phyloP scores from a whole-genome alignment of 768 basidiomycete species.

The Boletus coccyginus region DNA sequence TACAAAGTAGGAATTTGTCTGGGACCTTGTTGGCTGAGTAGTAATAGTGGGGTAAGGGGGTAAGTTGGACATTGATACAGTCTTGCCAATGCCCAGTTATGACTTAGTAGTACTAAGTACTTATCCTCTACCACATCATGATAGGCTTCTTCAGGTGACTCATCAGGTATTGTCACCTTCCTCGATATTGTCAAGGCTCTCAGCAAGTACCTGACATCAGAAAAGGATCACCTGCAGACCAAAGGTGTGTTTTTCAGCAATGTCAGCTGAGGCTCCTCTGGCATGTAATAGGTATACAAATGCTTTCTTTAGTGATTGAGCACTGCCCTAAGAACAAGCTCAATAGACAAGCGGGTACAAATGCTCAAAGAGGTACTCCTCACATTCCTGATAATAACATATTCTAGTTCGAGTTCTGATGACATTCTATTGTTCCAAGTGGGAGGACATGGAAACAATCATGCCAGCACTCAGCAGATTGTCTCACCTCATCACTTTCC shows the following conservation, averaged over 20 bases:
- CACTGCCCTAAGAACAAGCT: conserved; percentile 59
- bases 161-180: conserved; percentile 55
- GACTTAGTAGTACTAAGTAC: background rate
- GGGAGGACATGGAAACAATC: conserved; percentile 83
- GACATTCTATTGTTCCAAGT: conserved; percentile 79
- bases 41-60: too few relatives aligned
- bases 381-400: background rate
- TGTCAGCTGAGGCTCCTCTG: background rate
- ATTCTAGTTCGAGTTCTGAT: conserved; percentile 74
- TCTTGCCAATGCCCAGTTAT: too few relatives aligned
- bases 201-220: conserved; percentile 84
- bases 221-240: conserved; percentile 71
- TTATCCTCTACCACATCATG: background rate
- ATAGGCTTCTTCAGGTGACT: conserved; percentile 40
- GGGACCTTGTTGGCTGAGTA: too few relatives aligned
- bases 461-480: conserved; percentile 81
- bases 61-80: too few relatives aligned
- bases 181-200: conserved; percentile 82
- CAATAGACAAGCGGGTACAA: conserved; percentile 79
- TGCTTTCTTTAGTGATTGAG: conserved; percentile 71
- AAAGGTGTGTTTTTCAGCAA: conserved; percentile 56
- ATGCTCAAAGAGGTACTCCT: background rate
- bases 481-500: conserved; percentile 56
- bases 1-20: too few relatives aligned
- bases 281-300: conserved; percentile 64